Evolutionary conservation across 345 rosid species (phyloP).

Genomic region (Alliaria petiolata): DNA sequence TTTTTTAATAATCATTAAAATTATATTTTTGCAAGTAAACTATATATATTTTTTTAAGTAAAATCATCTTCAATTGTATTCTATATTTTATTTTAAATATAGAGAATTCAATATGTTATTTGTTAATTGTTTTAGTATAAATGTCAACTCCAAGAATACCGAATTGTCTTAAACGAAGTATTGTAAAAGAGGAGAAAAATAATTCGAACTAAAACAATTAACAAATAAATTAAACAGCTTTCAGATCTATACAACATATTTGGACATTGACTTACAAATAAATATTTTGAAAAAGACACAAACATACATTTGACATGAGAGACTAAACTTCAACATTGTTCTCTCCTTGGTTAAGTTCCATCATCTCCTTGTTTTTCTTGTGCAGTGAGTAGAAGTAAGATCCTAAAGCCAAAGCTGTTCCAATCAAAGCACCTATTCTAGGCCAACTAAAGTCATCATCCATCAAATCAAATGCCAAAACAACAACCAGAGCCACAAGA

Average conservation of each 20-base stretch:
- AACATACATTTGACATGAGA: neutral
- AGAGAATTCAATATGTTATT: no score
- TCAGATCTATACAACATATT: neutral
- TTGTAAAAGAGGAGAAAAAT: no score
- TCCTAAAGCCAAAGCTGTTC: constrained; percentile 10
- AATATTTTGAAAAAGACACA: neutral
- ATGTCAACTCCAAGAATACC: no score
- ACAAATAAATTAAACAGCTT: neutral
- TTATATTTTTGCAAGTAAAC: no score
- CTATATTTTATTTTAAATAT: no score
- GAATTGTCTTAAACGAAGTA: no score
- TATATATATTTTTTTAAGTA: no score
- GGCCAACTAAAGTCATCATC: constrained; percentile 24
- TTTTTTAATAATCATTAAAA: no score
- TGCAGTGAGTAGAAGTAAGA: constrained; percentile 7
- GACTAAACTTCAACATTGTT: neutral
- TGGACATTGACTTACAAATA: neutral
- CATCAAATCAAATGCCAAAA: constrained; percentile 16
- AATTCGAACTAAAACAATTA: no score
- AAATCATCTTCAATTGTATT: no score
- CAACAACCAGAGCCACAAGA: constrained; percentile 9
- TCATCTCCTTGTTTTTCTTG: constrained; percentile 10
- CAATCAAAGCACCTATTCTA: constrained; percentile 8
- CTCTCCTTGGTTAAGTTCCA: constrained; percentile 5
- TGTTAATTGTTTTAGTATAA: no score